phyloP scores from a whole-genome alignment of 2,329 filamentous ascomycete species.

The Botryotinia narcissicola region DNA sequence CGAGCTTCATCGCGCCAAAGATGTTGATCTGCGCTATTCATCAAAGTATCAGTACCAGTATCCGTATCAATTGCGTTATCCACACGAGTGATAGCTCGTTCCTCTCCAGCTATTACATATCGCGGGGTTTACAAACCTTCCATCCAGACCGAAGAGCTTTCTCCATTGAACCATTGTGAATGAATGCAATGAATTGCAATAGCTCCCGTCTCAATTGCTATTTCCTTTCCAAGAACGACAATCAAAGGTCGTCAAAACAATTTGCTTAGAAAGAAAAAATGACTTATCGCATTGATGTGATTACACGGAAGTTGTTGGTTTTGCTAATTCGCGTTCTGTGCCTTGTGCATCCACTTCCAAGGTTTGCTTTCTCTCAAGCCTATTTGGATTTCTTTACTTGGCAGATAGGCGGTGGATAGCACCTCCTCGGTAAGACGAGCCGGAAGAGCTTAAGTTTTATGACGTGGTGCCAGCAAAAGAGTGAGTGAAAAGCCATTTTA shows the following conservation, averaged over 20 bases:
- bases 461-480: neutral
- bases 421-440: slow-evolving; percentile 1
- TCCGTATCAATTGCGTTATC: neutral
- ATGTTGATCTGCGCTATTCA: slow-evolving; percentile 26
- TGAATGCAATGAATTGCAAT: neutral
- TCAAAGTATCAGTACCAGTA: neutral
- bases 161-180: slow-evolving; percentile 37
- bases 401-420: neutral
- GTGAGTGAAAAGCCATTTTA: neutral
- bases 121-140: slow-evolving; percentile 28
- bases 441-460: neutral
- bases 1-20: slow-evolving; percentile 35
- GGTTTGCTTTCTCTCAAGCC: neutral
- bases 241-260: neutral
- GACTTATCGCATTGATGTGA: neutral
- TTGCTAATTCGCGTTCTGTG: neutral
- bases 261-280: neutral
- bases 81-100: too few relatives aligned
- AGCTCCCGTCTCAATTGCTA: neutral
- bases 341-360: neutral
- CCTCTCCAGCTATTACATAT: neutral
- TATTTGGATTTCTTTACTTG: neutral
- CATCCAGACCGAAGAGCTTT: slow-evolving; percentile 36
- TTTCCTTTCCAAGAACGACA: neutral
- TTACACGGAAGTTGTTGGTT: neutral